A percentile compares a stretch with the other conserved stretches of the same genome.
Evolutionary conservation across 2,329 filamentous ascomycete species (phyloP).

Genomic region (Arachnomyces sp.): DNA sequence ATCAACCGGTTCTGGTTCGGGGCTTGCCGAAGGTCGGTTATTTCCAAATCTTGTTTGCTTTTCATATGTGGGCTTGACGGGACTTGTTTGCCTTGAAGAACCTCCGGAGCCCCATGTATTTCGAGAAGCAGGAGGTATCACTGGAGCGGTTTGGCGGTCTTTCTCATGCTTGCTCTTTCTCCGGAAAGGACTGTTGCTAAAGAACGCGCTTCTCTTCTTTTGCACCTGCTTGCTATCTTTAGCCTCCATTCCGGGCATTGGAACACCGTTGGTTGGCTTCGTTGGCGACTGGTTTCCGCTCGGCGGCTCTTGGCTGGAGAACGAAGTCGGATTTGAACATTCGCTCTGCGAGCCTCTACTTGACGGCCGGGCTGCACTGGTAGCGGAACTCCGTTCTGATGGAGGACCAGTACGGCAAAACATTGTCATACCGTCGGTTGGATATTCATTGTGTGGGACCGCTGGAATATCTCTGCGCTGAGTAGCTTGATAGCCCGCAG

Average conservation of each 20-base stretch:
- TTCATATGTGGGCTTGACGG: conserved; percentile 36
- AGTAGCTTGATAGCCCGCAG: conserved; percentile 45
- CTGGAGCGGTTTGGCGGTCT: conserved; percentile 36
- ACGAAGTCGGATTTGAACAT: conserved; percentile 79
- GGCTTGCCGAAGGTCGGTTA: conserved; percentile 48
- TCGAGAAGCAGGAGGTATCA: conserved; percentile 35
- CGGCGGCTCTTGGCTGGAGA: conserved; percentile 74
- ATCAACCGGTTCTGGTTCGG: conserved; percentile 66
- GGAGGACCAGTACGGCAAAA: conserved; percentile 72
- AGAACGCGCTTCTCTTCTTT: conserved; percentile 75
- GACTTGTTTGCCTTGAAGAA: conserved; percentile 32
- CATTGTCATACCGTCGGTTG: conserved; percentile 94
- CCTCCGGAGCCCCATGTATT: conserved; percentile 46
- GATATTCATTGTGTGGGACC: conserved; percentile 88
- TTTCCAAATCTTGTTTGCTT: conserved; percentile 15
- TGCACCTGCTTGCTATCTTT: conserved; percentile 55
- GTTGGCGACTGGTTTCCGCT: conserved; percentile 67
- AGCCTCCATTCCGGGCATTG: conserved; percentile 41
- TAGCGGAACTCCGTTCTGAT: conserved; percentile 62
- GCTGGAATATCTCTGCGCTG: conserved; percentile 59
- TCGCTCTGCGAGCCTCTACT: conserved; percentile 88
- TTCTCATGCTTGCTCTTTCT: conserved; percentile 80
- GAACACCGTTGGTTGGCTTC: conserved; percentile 46
- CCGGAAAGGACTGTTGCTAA: conserved; percentile 87
- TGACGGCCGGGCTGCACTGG: conserved; percentile 63